Percentiles rank a stretch among this genome's conserved stretches.
Evolutionary conservation across 1,284 basidiomycete genomes (phyloP).

Genomic region (Jaminaea rosea): DNA sequence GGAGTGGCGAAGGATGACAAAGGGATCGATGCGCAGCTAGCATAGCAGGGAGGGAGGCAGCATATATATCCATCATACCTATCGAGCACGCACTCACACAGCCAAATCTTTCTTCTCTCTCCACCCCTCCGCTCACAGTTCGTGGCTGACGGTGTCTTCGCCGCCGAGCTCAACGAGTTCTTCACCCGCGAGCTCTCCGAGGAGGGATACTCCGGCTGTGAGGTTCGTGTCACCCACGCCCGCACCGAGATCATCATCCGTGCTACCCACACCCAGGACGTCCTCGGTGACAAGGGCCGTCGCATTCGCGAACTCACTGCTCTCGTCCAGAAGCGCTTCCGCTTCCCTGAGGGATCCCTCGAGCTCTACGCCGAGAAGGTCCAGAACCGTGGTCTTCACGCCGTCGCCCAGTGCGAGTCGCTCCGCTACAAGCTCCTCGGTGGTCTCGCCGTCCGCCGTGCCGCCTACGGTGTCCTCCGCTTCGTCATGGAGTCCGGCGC

Average conservation of each 20-base stretch:
- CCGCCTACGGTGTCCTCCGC: conserved; percentile 99
- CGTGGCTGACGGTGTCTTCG: conserved; percentile 96
- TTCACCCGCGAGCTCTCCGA: conserved; percentile 96
- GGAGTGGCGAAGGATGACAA: not conserved
- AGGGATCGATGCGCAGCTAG: too few species aligned
- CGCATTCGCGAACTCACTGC: conserved; percentile 97
- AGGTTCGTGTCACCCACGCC: conserved; percentile 98
- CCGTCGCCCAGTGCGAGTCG: conserved; percentile 97
- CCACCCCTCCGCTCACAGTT: conserved; percentile 54
- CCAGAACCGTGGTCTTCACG: conserved; percentile 95
- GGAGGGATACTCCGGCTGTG: conserved; percentile 99
- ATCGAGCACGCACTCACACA: too few species aligned
- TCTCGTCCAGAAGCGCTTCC: conserved; percentile 98
- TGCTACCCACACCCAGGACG: conserved; percentile 99
- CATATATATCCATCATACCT: too few species aligned
- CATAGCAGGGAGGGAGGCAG: too few species aligned
- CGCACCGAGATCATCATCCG: conserved; percentile 99
- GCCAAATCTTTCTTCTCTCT: too few species aligned
- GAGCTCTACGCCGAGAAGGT: conserved; percentile 99
- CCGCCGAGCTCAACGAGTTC: conserved; percentile 95
- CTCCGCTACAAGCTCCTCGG: conserved; percentile 98
- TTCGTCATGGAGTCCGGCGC: conserved; percentile 99
- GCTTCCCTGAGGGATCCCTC: conserved; percentile 94
- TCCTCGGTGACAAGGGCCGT: conserved; percentile 98
- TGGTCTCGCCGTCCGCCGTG: conserved; percentile 96